Conservation (phyloP, 495 filamentous ascomycete genomes). For the Pyronema domesticum region DNA sequence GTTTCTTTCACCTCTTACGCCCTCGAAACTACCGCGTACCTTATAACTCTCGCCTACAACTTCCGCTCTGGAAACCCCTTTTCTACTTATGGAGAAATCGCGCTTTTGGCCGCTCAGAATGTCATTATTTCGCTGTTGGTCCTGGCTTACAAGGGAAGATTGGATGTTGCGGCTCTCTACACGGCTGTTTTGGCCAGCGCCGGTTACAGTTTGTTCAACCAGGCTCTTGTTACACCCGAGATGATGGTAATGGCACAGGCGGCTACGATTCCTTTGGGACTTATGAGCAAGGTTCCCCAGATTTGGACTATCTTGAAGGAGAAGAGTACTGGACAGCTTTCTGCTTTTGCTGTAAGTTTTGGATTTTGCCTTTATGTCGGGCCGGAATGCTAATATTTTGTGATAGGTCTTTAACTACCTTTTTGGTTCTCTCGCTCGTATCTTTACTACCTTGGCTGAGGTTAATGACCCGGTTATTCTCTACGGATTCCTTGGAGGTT, state of each 20-base stretch:
- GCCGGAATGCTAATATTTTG: background rate
- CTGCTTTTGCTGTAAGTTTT: slow-evolving; percentile 73
- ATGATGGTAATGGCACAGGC: slow-evolving; percentile 63
- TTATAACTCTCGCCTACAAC: slow-evolving; percentile 81
- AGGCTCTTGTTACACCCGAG: slow-evolving; percentile 46
- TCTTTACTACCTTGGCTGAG: slow-evolving; percentile 94
- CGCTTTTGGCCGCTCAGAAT: slow-evolving; percentile 79
- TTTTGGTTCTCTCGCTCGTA: slow-evolving; percentile 69
- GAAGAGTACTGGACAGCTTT: slow-evolving; percentile 84
- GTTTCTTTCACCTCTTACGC: slow-evolving; percentile 78
- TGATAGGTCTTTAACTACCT: slow-evolving; percentile 93
- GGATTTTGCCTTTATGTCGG: background rate
- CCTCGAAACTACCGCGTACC: slow-evolving; percentile 69
- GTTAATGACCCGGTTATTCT: slow-evolving; percentile 89
- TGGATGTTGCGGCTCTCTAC: slow-evolving; percentile 45
- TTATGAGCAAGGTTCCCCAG: slow-evolving; percentile 84
- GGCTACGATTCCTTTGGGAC: slow-evolving; percentile 60
- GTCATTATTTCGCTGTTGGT: slow-evolving; percentile 71
- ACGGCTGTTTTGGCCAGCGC: slow-evolving; percentile 53
- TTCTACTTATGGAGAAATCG: slow-evolving; percentile 88
- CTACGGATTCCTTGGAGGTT: slow-evolving; percentile 79
- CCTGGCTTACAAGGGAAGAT: slow-evolving; percentile 53
- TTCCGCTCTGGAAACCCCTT: slow-evolving; percentile 79
- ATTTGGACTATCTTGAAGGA: slow-evolving; percentile 66
- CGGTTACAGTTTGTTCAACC: slow-evolving; percentile 49